Evolutionary conservation across 1,284 basidiomycete genomes (phyloP).

Genomic region (Schizophyllum amplum): DNA sequence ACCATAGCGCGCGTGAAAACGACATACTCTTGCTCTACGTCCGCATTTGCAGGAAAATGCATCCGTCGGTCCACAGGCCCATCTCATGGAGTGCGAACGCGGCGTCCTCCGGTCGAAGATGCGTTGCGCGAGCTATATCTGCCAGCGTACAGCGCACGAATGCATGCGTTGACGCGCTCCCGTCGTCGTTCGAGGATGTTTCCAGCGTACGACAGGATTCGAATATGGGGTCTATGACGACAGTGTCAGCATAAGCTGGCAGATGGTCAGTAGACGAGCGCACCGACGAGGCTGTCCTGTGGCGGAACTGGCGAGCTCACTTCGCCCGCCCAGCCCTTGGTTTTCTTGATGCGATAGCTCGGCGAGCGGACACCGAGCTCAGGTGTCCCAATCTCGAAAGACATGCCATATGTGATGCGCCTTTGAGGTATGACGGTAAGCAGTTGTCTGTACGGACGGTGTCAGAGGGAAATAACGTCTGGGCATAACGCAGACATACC

Average conservation of each 20-base stretch:
- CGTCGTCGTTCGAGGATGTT: conserved; percentile 49
- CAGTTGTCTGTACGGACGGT: conserved; percentile 34
- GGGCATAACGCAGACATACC: conserved; percentile 30
- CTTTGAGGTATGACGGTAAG: conserved; percentile 50
- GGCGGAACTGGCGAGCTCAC: conserved; percentile 23
- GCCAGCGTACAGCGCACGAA: conserved; percentile 58
- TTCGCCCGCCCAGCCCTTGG: conserved; percentile 64
- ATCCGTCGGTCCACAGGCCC: conserved; percentile 55
- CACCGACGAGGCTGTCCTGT: conserved; percentile 6
- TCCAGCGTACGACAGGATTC: conserved; percentile 45
- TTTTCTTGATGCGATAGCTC: conserved; percentile 35
- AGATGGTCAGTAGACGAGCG: conserved; percentile 11
- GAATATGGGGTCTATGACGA: conserved; percentile 25
- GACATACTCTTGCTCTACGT: conserved; percentile 32
- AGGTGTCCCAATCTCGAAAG: neutral
- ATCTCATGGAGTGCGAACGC: conserved; percentile 85
- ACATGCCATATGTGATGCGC: conserved; percentile 26
- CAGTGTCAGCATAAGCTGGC: neutral
- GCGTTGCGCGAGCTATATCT: conserved; percentile 73
- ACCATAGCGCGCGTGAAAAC: conserved; percentile 68
- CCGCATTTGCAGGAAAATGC: conserved; percentile 7
- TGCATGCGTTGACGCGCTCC: conserved; percentile 59
- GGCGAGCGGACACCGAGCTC: neutral
- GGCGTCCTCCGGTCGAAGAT: conserved; percentile 79
- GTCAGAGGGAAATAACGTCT: neutral